Base-by-base conservation (phyloP, 768 basidiomycete species). In the Myochromella boudieri region DNA sequence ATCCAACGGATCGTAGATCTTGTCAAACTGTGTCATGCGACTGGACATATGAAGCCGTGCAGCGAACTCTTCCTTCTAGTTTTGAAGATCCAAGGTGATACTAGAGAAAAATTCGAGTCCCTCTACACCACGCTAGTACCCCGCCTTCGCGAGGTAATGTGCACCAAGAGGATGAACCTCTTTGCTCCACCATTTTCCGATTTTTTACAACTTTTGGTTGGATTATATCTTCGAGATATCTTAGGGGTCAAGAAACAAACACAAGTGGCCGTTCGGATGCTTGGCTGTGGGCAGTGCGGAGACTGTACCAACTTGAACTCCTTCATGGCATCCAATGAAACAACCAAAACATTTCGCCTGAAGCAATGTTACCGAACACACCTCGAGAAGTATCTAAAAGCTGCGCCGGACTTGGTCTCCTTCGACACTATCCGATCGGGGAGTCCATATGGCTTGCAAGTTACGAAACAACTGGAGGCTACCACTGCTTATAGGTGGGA, bases 251-350 rank as follows among this genome's bases (percentile, higher is more conserved):
- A 59, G 37, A 44, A 48, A 4, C 50, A 52, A 6, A 47, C 28
- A 27, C 18, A 48, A 21, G 40, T 24, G 10, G 11, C 47, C 10
- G 49, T 66, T 27, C 59, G 64, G 22, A 67, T 62, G 31, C 47
- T 70, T 28, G 64, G 63, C 7, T 68, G 68, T 44, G 62, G 65
- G 20, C n/a, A n/a, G n/a, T 69, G 66, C 38, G 10, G 11, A 9
- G 60, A 67, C 21, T 69, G 68, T 49, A 45, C 50, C 7, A 18
- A 22, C 18, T 21, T 70, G 22, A 60, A 69, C 46, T 42, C 14
- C 0, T 68, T 70, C 49, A 44, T 69, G 15, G 24, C 58, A 15
- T 59, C n/a, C n/a, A n/a, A 53, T 4, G 28, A 24, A 9, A 42
- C 20, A 2, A 31, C 51, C 7, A 44, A 48, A 25, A 48, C 32